Evolutionary conservation across 768 basidiomycete genomes (phyloP).

Genomic region (Auriscalpium orientale): DNA sequence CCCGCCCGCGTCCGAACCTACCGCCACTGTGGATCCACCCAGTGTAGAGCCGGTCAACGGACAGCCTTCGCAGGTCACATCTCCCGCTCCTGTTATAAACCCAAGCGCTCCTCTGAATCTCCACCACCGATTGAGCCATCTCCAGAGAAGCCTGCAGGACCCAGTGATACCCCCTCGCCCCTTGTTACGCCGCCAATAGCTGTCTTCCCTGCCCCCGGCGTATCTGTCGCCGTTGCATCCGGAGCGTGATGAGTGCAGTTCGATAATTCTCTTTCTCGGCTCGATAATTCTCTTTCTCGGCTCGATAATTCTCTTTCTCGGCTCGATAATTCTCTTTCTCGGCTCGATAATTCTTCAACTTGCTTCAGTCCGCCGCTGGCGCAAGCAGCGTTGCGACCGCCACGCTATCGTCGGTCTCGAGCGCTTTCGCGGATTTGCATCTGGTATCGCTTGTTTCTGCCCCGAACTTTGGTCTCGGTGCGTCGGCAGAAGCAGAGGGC

Average conservation of each 20-base stretch:
- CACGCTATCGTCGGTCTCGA: slow-evolving; percentile 41
- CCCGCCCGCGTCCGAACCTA: slow-evolving; percentile 15
- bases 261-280: no score
- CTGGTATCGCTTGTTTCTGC: slow-evolving; percentile 51
- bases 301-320: no score
- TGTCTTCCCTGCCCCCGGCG: background rate
- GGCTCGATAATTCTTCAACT: no score
- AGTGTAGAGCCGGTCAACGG: no score
- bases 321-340: no score
- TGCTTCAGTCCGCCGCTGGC: slow-evolving; percentile 24
- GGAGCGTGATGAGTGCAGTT: background rate
- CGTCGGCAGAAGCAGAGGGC: slow-evolving; percentile 61
- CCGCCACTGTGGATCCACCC: background rate
- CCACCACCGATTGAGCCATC: background rate
- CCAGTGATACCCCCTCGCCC: background rate
- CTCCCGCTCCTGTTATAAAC: background rate
- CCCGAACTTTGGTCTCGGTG: slow-evolving; percentile 65
- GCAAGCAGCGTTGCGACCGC: slow-evolving; percentile 34
- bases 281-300: background rate
- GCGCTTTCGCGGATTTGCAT: slow-evolving; percentile 49
- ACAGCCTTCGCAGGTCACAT: no score
- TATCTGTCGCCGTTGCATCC: background rate
- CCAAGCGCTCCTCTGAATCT: background rate
- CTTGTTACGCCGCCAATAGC: background rate
- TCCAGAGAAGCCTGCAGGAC: background rate